phyloP scores from a whole-genome alignment of 1,284 basidiomycete species.

The Leccinum angustisporum region DNA sequence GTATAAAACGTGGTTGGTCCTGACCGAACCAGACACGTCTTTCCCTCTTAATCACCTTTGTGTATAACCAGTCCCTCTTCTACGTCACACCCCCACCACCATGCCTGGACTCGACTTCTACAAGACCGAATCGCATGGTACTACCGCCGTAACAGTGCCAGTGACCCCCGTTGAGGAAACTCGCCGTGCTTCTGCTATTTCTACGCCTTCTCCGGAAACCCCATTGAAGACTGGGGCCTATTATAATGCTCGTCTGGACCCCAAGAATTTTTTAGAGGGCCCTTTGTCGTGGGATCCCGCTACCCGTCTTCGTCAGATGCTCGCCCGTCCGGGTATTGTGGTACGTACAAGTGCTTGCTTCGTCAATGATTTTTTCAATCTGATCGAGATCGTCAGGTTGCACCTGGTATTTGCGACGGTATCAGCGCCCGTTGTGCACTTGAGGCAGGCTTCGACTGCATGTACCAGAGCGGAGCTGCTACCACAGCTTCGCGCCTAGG shows the following conservation, averaged over 20 bases:
- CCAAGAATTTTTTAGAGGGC: constrained; percentile 67
- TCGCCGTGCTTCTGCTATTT: neutral
- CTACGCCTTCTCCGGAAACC: constrained; percentile 15
- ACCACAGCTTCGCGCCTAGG: constrained; percentile 77
- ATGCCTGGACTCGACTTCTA: constrained; percentile 48
- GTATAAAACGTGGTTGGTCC: constrained; percentile 22
- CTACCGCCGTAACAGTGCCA: constrained; percentile 6
- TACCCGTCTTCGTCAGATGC: constrained; percentile 73
- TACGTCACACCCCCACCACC: constrained; percentile 15
- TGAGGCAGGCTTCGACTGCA: constrained; percentile 72
- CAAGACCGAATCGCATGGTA: constrained; percentile 27
- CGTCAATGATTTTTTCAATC: neutral
- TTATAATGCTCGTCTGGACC: constrained; percentile 52
- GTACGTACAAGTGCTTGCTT: constrained; percentile 40
- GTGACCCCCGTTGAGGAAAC: constrained; percentile 9
- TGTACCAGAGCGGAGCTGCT: constrained; percentile 79
- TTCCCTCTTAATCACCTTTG: constrained; percentile 21
- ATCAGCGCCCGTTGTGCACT: constrained; percentile 78
- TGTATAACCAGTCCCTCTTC: constrained; percentile 22
- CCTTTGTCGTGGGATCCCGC: constrained; percentile 65
- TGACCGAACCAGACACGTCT: neutral
- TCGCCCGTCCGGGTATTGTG: constrained; percentile 73
- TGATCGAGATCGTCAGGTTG: constrained; percentile 43
- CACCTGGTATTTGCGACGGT: constrained; percentile 80
- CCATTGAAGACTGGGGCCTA: constrained; percentile 22